Conservation (phyloP, 1,139 yeast genomes). For the Taiozyma sp. region DNA sequence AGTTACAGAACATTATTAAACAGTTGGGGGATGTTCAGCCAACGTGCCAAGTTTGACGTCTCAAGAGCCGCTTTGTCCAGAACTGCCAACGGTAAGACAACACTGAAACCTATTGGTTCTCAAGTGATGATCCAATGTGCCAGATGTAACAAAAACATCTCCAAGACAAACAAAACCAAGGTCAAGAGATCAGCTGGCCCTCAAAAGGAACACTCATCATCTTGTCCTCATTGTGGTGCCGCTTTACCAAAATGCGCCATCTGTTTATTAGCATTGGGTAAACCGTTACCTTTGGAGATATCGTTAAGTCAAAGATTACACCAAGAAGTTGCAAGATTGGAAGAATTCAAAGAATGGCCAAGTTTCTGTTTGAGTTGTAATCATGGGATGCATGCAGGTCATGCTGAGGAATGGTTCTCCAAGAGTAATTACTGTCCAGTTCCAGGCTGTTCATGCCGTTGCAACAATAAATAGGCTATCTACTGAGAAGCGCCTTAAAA, state of each 20-base stretch:
- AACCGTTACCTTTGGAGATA: constrained; percentile 46
- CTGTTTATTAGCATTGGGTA: constrained; percentile 77
- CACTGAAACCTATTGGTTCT: constrained; percentile 52
- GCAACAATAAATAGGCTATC: constrained; percentile 36
- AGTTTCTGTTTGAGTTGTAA: constrained; percentile 87
- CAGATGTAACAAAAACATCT: constrained; percentile 70
- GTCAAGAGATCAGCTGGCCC: constrained; percentile 4
- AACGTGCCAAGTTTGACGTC: constrained; percentile 82
- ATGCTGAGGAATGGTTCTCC: constrained; percentile 93
- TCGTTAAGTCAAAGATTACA: constrained; percentile 14
- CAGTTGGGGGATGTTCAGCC: constrained; percentile 76
- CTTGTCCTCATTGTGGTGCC: constrained; percentile 83
- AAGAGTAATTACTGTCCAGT: constrained; percentile 89
- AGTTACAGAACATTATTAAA: constrained; percentile 71
- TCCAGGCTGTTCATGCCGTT: constrained; percentile 83
- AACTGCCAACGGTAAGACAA: constrained; percentile 41
- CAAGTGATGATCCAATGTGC: constrained; percentile 79
- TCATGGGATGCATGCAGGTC: constrained; percentile 93
- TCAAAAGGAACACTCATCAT: constrained; percentile 12
- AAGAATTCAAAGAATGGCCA: constrained; percentile 63
- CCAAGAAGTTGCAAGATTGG: constrained; percentile 6
- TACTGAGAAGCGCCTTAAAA: neutral
- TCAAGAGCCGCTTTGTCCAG: constrained; percentile 61
- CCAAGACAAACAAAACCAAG: constrained; percentile 25
- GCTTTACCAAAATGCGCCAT: constrained; percentile 92